These are phyloP conservation scores for Craterostigma plantagineum DNA, from an alignment of 257 asterid genomes.

Conservation along the genomic window DNA sequence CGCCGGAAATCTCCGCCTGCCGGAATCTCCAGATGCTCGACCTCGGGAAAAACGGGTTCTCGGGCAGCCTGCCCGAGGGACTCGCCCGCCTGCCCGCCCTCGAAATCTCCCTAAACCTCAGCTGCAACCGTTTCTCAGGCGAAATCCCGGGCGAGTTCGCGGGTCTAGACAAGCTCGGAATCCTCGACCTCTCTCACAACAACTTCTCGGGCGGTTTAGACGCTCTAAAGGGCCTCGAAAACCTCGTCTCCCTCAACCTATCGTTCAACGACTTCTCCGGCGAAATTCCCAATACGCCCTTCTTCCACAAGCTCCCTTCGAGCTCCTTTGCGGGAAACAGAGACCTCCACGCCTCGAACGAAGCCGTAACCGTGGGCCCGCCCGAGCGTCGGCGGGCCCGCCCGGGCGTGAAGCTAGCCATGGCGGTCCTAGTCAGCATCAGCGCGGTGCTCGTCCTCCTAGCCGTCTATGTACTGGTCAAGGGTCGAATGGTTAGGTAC, in stretches of 20 bases:
- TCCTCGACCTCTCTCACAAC: slow-evolving; percentile 85
- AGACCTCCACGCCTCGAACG: slow-evolving; percentile 36
- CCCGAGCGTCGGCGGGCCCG: slow-evolving; percentile 18
- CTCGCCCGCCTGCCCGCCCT: slow-evolving; percentile 64
- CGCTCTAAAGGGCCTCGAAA: slow-evolving; percentile 43
- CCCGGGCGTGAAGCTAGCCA: slow-evolving; percentile 58
- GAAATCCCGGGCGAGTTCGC: slow-evolving; percentile 66
- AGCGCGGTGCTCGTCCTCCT: slow-evolving; percentile 61
- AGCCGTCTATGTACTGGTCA: slow-evolving; percentile 40
- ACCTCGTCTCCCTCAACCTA: slow-evolving; percentile 74
- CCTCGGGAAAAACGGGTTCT: slow-evolving; percentile 60
- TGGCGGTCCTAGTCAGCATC: slow-evolving; percentile 67
- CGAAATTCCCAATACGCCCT: slow-evolving; percentile 55
- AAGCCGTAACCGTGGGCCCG: slow-evolving; percentile 24
- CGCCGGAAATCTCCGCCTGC: slow-evolving; percentile 55
- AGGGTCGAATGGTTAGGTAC: slow-evolving; percentile 20
- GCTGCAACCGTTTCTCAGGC: slow-evolving; percentile 57
- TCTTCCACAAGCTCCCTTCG: slow-evolving; percentile 63
- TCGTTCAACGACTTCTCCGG: slow-evolving; percentile 81
- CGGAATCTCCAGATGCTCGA: slow-evolving; percentile 64
- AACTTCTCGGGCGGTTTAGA: slow-evolving; percentile 56
- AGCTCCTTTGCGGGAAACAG: slow-evolving; percentile 54
- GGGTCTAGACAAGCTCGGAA: slow-evolving; percentile 43
- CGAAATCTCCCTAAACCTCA: slow-evolving; percentile 83
- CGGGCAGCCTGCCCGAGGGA: slow-evolving; percentile 55